phyloP scores from a whole-genome alignment of 495 filamentous ascomycete genomes.

The Corynascus novoguineensis region DNA sequence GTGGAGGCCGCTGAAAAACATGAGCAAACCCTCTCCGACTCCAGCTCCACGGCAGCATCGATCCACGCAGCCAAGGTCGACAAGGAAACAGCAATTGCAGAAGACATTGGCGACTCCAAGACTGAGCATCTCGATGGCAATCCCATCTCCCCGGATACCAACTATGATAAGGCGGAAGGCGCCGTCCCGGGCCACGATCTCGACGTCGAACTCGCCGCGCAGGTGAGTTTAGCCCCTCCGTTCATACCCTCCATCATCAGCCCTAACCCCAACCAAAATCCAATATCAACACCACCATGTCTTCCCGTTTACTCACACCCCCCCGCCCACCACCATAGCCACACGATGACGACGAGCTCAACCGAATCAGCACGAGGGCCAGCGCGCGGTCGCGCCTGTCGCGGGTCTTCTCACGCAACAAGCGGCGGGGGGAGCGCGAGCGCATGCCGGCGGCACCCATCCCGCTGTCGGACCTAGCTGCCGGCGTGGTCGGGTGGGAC shows the following conservation, averaged over 20 bases:
- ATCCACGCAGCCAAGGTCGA: background rate
- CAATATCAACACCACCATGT: background rate
- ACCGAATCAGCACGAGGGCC: conserved; percentile 15
- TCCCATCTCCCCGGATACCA: conserved; percentile 11
- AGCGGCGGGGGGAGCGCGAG: conserved; percentile 16
- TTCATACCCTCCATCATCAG: background rate
- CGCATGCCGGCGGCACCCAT: conserved; percentile 27
- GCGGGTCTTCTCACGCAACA: conserved; percentile 18
- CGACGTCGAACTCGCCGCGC: conserved; percentile 22
- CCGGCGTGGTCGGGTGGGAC: conserved; percentile 54
- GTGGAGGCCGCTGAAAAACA: background rate
- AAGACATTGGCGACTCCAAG: background rate
- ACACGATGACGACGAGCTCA: conserved; percentile 4
- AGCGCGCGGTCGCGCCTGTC: conserved; percentile 23
- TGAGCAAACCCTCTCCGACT: background rate
- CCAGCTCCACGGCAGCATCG: background rate
- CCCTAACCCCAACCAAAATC: background rate
- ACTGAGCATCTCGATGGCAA: background rate
- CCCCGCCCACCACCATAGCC: no score
- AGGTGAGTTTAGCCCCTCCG: conserved; percentile 16
- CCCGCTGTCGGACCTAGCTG: conserved; percentile 41
- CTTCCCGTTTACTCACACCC: no score
- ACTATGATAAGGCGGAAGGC: conserved; percentile 18
- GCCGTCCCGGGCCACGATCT: conserved; percentile 19
- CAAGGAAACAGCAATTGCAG: background rate